Conservation (phyloP, 169 alveolate species). For the Cryptosporidium tyzzeri region DNA sequence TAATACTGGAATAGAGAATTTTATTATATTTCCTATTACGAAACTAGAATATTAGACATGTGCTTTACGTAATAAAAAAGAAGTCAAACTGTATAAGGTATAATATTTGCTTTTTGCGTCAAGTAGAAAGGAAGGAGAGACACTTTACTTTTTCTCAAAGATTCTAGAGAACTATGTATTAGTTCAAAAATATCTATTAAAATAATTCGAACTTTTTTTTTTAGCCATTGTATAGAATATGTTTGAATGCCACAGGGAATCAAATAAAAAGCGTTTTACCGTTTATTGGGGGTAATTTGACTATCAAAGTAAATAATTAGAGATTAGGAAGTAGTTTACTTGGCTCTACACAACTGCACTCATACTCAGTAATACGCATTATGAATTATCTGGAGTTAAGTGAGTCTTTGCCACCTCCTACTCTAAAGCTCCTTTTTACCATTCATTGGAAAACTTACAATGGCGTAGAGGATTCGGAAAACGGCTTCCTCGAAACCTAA, state of each 20-base stretch:
- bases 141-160: neutral
- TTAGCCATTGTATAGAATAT: neutral
- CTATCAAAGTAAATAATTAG: neutral
- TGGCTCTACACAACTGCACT: neutral
- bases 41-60: neutral
- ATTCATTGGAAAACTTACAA: neutral
- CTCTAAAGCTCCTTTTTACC: neutral
- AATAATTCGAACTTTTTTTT: no score
- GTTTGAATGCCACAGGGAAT: neutral
- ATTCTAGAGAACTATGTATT: neutral
- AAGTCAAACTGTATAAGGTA: neutral
- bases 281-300: neutral
- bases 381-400: no score
- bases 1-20: neutral
- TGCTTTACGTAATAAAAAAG: neutral
- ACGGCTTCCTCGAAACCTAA: neutral
- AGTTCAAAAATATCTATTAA: no score
- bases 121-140: neutral
- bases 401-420: neutral
- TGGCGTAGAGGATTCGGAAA: neutral
- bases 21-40: neutral
- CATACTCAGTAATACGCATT: neutral
- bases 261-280: neutral
- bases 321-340: no score
- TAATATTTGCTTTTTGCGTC: neutral